A percentile compares a stretch with the other conserved stretches of the same genome.
These are phyloP conservation scores for Phoma sp. DNA, from an alignment of 2,329 filamentous ascomycete species.

Conservation along the genomic window DNA sequence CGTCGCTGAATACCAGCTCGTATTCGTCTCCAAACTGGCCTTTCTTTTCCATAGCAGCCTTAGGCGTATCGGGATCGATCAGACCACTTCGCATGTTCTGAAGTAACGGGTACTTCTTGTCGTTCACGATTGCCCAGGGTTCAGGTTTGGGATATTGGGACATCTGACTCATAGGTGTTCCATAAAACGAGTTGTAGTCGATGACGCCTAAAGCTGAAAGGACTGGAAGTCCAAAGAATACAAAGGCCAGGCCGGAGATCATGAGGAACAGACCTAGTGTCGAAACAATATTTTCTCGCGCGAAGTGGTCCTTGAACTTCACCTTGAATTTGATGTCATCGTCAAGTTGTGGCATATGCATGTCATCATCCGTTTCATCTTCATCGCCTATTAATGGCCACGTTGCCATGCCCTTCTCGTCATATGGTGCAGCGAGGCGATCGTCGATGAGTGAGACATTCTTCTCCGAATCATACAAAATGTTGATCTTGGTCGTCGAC, in stretches of 20 bases:
- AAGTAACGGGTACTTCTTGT: slow-evolving; percentile 56
- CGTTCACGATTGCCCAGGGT: slow-evolving; percentile 58
- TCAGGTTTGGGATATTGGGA: slow-evolving; percentile 37
- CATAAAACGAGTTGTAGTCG: slow-evolving; percentile 49
- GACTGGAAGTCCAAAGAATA: slow-evolving; percentile 61
- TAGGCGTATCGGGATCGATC: slow-evolving; percentile 62
- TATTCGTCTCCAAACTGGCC: slow-evolving; percentile 57
- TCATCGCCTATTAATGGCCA: slow-evolving; percentile 60
- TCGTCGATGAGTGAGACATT: slow-evolving; percentile 56
- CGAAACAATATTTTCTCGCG: slow-evolving; percentile 53
- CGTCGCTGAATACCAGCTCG: slow-evolving; percentile 63
- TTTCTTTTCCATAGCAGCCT: slow-evolving; percentile 53
- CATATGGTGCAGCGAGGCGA: slow-evolving; percentile 53
- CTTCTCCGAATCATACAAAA: slow-evolving; percentile 34
- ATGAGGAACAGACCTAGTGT: slow-evolving; percentile 55
- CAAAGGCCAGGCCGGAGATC: slow-evolving; percentile 55
- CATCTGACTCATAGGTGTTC: slow-evolving; percentile 52
- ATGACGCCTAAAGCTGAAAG: slow-evolving; percentile 55
- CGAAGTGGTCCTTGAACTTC: slow-evolving; percentile 55
- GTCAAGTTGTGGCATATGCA: slow-evolving; percentile 61
- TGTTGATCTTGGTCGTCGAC: slow-evolving; percentile 36
- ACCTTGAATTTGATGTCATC: slow-evolving; percentile 56
- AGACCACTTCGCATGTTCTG: slow-evolving; percentile 57
- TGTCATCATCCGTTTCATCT: slow-evolving; percentile 61
- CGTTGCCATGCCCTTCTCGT: slow-evolving; percentile 51